Base-by-base conservation (phyloP, 805 yeast genomes). In the Teunomyces pallodes region DNA sequence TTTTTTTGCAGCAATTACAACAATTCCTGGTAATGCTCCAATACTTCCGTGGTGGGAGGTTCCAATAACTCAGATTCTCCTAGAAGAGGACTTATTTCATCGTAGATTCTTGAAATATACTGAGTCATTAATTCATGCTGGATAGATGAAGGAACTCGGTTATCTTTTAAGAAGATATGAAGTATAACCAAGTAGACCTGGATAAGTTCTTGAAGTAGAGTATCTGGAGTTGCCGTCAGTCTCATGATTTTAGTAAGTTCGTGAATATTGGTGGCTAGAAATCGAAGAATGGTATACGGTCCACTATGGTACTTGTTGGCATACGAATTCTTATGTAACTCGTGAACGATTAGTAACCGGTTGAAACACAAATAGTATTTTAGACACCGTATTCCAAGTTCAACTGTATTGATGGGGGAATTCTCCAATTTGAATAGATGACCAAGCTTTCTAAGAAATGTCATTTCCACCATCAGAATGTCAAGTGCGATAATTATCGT, bases 331-430 rank as follows among this genome's bases (percentile, higher is more conserved):
- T 30, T 29, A 4, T 6, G 16, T 3, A 57, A 38, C 42, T 57
- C 54, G 9, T 30, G 14, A 3, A 48, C 35, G 8, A 57, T 46
- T 3, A 28, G 17, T 5, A n/a, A 7, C 33, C 45, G 46, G 36
- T 57, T 55, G 36, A 51, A 48, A 38, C 57, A 54, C 13, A 56
- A 24, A 29, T 57, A 55, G 35, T 45, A 54, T 35, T 50, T 50
- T 9, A 54, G 16, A 36, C 57, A 45, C 43, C 44, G 29, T 12
- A 53, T 24, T 8, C 41, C 43, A 4, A 49, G 9, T 41, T 38
- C 12, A 31, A 45, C 36, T 41, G 40, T 44, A 33, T 24, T n/a
- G 9, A 29, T 8, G 9, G 29, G n/a, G 1, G 17, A 38, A 26
- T n/a, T 9, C 2, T 26, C 26, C 9, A 16, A 26, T 24, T 10